Percentiles rank a stretch among this genome's conserved stretches.
Evolutionary conservation across 495 filamentous ascomycete genomes (phyloP).

Genomic region (Penicillium ochrochloron): DNA sequence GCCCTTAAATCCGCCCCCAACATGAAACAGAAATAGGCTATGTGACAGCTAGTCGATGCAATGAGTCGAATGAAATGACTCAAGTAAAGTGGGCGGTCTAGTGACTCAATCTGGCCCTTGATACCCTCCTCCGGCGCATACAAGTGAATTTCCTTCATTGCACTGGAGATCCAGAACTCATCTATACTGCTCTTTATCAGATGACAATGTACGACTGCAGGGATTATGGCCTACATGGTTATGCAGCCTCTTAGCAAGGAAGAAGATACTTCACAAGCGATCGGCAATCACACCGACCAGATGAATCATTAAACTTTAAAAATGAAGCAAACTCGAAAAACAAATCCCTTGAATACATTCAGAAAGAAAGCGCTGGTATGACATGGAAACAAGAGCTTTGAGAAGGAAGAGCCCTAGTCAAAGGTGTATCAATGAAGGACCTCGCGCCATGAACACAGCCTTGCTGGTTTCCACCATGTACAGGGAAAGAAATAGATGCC

Average conservation of each 20-base stretch:
- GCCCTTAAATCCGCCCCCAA: background rate
- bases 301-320: slow-evolving; percentile 19
- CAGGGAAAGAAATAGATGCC: slow-evolving; percentile 26
- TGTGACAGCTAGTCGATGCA: background rate
- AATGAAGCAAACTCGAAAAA: slow-evolving; percentile 13
- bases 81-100: background rate
- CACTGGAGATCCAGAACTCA: background rate
- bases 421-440: slow-evolving; percentile 13
- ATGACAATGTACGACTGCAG: background rate
- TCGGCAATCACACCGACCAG: slow-evolving; percentile 4
- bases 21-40: too few relatives aligned
- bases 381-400: slow-evolving; percentile 19
- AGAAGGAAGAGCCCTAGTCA: slow-evolving; percentile 7
- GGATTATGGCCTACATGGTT: background rate
- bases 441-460: slow-evolving; percentile 25
- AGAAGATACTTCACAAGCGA: slow-evolving; percentile 1
- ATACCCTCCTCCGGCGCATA: background rate
- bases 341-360: slow-evolving; percentile 20
- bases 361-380: slow-evolving; percentile 22
- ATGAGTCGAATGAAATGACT: background rate
- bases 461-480: slow-evolving; percentile 39
- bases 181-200: background rate
- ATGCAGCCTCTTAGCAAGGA: background rate
- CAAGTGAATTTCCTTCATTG: background rate
- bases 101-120: background rate